Conservation (phyloP, 768 basidiomycete species). For the Russula brevipes region DNA sequence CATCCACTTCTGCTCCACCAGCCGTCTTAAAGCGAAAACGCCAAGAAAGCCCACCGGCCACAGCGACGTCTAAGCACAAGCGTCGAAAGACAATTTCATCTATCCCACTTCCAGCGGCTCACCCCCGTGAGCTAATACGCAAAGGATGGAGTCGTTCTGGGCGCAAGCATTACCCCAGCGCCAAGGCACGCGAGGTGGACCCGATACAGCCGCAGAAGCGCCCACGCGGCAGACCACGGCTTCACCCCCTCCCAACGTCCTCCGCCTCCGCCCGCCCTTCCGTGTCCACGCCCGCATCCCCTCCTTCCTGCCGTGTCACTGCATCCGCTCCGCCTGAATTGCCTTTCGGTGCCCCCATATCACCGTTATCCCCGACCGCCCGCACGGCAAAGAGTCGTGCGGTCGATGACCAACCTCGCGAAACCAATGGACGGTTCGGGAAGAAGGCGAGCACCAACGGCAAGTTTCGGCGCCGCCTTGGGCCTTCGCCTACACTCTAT, state of each 20-base stretch:
- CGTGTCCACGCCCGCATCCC: not conserved
- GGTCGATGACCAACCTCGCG: conserved; percentile 52
- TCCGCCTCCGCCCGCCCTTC: not conserved
- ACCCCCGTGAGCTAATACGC: conserved; percentile 27
- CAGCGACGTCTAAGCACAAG: conserved; percentile 38
- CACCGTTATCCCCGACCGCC: conserved; percentile 2
- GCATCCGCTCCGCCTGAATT: conserved; percentile 14
- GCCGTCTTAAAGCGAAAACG: conserved; percentile 22
- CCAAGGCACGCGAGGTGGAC: conserved; percentile 33
- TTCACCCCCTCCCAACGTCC: conserved; percentile 16
- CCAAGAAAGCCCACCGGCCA: conserved; percentile 15
- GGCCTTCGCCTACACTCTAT: conserved; percentile 1
- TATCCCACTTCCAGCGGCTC: conserved; percentile 8
- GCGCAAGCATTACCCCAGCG: conserved; percentile 31
- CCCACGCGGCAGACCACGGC: conserved; percentile 19
- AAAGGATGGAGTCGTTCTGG: conserved; percentile 31
- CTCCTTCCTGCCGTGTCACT: not conserved
- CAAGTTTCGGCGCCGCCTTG: conserved; percentile 32
- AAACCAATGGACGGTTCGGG: conserved; percentile 61
- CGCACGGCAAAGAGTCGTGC: conserved; percentile 42
- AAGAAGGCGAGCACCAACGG: conserved; percentile 51
- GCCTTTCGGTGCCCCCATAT: conserved; percentile 8
- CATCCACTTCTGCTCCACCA: conserved; percentile 33
- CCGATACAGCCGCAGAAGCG: conserved; percentile 25
- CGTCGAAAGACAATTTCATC: conserved; percentile 38